phyloP scores from a whole-genome alignment of 176 grass and related monocot genomes.

The Bolboschoenus planiculmis region DNA sequence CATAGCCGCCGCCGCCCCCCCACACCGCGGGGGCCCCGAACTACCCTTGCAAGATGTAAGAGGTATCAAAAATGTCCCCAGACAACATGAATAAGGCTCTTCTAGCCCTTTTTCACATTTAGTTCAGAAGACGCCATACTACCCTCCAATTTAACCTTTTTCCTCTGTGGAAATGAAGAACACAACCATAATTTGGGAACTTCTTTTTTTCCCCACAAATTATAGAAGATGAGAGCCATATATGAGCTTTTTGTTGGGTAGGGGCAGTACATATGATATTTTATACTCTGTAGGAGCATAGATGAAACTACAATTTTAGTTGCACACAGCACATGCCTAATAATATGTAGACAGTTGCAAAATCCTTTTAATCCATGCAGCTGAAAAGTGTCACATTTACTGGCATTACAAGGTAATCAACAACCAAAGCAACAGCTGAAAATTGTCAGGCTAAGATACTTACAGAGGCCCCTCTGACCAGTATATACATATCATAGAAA shows the following conservation, averaged over 20 bases:
- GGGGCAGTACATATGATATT: neutral
- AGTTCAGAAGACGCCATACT: neutral
- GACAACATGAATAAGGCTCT: neutral
- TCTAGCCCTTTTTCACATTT: neutral
- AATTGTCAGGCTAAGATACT: neutral
- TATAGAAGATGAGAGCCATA: neutral
- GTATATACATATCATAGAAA: neutral
- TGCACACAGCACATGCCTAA: neutral
- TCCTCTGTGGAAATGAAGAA: neutral
- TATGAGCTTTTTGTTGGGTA: neutral
- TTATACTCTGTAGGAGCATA: neutral
- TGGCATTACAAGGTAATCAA: neutral
- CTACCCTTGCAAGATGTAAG: neutral
- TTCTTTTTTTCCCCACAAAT: neutral
- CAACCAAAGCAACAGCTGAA: neutral
- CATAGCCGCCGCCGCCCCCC: neutral
- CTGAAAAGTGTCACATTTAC: neutral
- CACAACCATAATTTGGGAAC: neutral
- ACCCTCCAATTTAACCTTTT: neutral
- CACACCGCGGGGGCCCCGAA: no score
- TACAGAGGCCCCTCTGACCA: neutral
- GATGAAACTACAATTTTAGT: neutral
- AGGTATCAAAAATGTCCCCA: neutral
- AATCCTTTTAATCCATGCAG: neutral
- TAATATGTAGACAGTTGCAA: neutral